Evolutionary conservation across 257 asterid species (phyloP), one percentile per base, ranked within the genome.

Genomic region (Solanum sitiens): DNA sequence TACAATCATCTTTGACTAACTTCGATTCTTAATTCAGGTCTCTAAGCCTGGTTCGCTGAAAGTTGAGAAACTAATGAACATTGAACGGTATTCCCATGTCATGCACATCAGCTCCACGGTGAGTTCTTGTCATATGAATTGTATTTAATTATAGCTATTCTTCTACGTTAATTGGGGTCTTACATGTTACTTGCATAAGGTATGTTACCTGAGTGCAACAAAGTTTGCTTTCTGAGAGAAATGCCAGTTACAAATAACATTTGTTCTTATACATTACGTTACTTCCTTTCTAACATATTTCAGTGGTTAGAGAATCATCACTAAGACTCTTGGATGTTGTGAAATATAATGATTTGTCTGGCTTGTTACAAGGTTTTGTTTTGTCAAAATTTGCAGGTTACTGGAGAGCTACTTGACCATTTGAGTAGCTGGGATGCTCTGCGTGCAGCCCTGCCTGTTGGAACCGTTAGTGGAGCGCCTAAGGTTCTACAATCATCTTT

Each of bases 401-500:
- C 98, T 75, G 98, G 98, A 72, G 98, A 97, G 89, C 89, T 96
- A 86, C 93, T 90, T 27, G 91, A 94, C 88, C 86, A 93, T 88
- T 92, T 96, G 91, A 96, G 94, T 74, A 92, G 98, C 92, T 97
- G 99, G 99, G 99, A 97, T 83, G 99, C 94, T 89, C 93, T 97
- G 71, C 98, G 98, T 63, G 96, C 99, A 40, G 99, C 99, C 71
- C 92, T 97, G 90, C 99, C 99, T 33, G 99, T 97, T 44, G 99
- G 99, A 88, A 97, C 99, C 75, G 99, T 97, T 89, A 96, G 99
- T 88, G 99, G 99, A 89, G 99, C 99, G 50, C 99, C 99, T 86
- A 97, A 97, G 99, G 99, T 97, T 88, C 89, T 86, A 87, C 86
- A 53, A 63, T 83, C 86, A 75, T 85, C 86, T 82, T 84, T 67